Evolutionary conservation across 768 basidiomycete species (phyloP).

Genomic region (Mycena capillaripes): DNA sequence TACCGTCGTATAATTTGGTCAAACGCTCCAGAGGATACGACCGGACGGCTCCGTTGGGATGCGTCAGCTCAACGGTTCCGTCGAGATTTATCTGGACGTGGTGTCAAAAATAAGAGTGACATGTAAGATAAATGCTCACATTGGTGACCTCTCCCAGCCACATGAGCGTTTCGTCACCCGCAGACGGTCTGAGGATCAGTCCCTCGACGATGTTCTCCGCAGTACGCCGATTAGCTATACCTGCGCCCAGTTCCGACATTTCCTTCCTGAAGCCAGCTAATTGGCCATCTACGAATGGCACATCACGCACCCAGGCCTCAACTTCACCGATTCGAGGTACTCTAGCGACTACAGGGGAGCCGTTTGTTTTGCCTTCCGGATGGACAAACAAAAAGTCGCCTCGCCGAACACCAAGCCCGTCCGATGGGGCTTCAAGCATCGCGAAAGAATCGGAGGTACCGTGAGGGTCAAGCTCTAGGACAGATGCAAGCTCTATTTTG

Average conservation of each 20-base stretch:
- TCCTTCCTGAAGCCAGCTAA: constrained; percentile 80
- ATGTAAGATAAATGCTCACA: constrained; percentile 54
- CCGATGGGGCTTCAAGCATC: constrained; percentile 56
- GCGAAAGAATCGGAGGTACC: constrained; percentile 70
- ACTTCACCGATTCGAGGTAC: constrained; percentile 91
- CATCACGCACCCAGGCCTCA: constrained; percentile 83
- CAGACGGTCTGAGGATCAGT: constrained; percentile 57
- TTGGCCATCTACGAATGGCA: constrained; percentile 64
- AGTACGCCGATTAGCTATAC: constrained; percentile 64
- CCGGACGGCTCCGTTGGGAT: constrained; percentile 67
- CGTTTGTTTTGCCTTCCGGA: constrained; percentile 77
- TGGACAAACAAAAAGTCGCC: constrained; percentile 92
- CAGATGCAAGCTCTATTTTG: constrained; percentile 76
- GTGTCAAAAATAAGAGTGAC: constrained; percentile 29
- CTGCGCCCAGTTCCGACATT: constrained; percentile 74
- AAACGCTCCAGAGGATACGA: constrained; percentile 76
- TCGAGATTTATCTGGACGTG: constrained; percentile 74
- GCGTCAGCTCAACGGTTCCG: constrained; percentile 79
- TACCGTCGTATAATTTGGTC: constrained; percentile 83
- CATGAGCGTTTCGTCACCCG: constrained; percentile 58
- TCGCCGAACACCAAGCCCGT: constrained; percentile 83
- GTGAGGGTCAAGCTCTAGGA: constrained; percentile 91
- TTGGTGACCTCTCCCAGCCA: constrained; percentile 93
- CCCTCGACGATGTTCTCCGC: constrained; percentile 55
- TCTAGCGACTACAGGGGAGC: constrained; percentile 67